These are phyloP conservation scores for Phytophthora pisi DNA, from an alignment of 352 stramenopile genomes.

Conservation along the genomic window DNA sequence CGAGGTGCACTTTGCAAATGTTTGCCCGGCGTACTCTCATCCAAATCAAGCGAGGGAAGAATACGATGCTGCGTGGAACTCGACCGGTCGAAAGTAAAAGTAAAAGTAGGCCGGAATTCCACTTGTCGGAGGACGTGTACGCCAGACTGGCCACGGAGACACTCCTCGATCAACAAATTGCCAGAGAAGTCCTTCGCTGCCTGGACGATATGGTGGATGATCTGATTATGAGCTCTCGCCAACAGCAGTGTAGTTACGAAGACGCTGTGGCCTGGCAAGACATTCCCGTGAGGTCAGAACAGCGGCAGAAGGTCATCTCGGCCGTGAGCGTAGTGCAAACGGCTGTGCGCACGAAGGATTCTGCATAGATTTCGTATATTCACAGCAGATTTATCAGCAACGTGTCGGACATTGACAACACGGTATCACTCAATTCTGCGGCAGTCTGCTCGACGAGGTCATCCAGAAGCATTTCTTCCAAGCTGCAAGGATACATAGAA, in stretches of 20 bases:
- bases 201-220: conserved; percentile 43
- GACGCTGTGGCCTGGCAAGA: conserved; percentile 35
- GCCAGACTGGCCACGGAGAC: conserved; percentile 23
- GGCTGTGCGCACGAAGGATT: conserved; percentile 1
- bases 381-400: conserved; percentile 40
- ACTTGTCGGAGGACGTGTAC: conserved; percentile 18
- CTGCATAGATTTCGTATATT: background rate
- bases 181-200: conserved; percentile 32
- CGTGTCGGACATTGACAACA: conserved; percentile 46
- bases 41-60: conserved; percentile 1
- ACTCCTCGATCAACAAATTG: conserved; percentile 32
- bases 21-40: conserved; percentile 26
- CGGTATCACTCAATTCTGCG: conserved; percentile 43
- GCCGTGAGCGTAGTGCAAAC: conserved; percentile 20
- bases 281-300: conserved; percentile 48
- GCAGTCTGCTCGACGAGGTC: conserved; percentile 46
- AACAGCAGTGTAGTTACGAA: conserved; percentile 28
- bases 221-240: conserved; percentile 23
- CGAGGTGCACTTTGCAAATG: conserved; percentile 45
- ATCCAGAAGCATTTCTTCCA: conserved; percentile 52
- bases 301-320: conserved; percentile 32
- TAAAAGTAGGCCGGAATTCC: background rate
- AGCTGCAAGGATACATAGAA: conserved; percentile 21
- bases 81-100: background rate
- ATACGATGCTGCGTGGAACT: background rate